Base-by-base conservation (phyloP, 2,329 filamentous ascomycete species). In the Calonectria pseudoturangicola region DNA sequence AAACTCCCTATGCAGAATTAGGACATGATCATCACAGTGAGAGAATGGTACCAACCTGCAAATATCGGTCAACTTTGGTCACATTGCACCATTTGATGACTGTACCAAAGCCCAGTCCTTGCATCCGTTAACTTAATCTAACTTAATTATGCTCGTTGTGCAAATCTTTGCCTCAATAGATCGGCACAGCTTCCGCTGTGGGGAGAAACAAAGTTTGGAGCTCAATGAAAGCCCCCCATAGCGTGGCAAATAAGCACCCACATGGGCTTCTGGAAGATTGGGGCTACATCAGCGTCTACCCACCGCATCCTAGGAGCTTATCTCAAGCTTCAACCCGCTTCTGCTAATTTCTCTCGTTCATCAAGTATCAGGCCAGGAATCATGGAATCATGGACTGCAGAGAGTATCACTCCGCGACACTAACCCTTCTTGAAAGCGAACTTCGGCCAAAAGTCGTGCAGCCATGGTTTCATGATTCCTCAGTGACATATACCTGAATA, bases 381-480 rank as follows among this genome's bases (percentile, higher is more conserved):
- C 45, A 48, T 48, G 45, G 12, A n/a, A 7, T 16, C 10, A 9
- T 25, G n/a, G n/a, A 25, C 45, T 48, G 45, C 45, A 48, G 45
- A n/a, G 25, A 25, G 45, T 9, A 25, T 21, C n/a, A 21, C 43
- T 4, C 27, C 30, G 21, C 28, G 48, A 51, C 25, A 51, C 13
- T 51, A 25, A 54, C 28, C 39, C 58, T 21, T 33, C 58, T 28
- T 63, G 39, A 63, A 63, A 63, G 45, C 25, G 39, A 63, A 45
- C 21, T 30, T 39, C 28, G 58, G 58, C 15, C 39, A 30, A 15
- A 28, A 25, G 50, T 15, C 21, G 50, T 21, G 16, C 50, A 54
- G 50, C 18, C 15, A 33, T 27, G 9, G 4, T 28, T 3, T 21
- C 48, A 51, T 21, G 18, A 47, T 47, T 47, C 8, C 16, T 47